Base-by-base conservation (phyloP, 345 rosid species). In the Heritiera fomes region DNA sequence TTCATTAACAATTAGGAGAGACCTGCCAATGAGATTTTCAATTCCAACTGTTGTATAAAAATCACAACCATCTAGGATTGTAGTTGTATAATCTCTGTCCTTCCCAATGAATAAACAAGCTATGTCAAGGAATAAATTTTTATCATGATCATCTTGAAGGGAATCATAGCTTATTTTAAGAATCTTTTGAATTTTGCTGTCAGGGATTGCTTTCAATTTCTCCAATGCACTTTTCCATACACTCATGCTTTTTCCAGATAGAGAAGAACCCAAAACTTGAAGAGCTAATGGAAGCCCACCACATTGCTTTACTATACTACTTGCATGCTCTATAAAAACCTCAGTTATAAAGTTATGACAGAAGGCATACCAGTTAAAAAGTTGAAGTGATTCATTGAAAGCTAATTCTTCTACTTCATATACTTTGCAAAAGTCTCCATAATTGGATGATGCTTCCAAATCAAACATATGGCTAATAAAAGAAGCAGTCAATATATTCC, bases 211-310 rank as follows among this genome's bases (percentile, higher is more conserved):
- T 61, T 67, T 30, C 72, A 78, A 14, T 3, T 0, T 0, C 43
- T 73, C 0, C 34, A 75, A 49, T 3, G 61, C 68, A 55, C 55
- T 50, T 77, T 20, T 5, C 83, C 86, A 83, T 2, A 23, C 62
- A 0, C 7, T 0, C 63, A 50, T 30, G 43, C 46, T 46, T 75
- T 52, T 75, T 0, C 78, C 13, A 7, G 41, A 82, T 5, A 86
- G 32, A 76, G 84, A 82, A 9, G 84, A 80, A 18, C 84, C 87
- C 30, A 84, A 66, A 14, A 82, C 81, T 84, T 77, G 82, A 62
- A 84, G 56, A 66, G 88, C 84, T 67, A 86, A 56, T 0, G 87
- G 88, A 80, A 86, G 79, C 55, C 87, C 88, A 61, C 79, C 82
- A 52, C 83, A 82, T 30, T 77, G 73, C 43, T 71, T 64, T 11